Conservation (phyloP, 108 stramenopile genomes). For the Craspedostauros australis region DNA sequence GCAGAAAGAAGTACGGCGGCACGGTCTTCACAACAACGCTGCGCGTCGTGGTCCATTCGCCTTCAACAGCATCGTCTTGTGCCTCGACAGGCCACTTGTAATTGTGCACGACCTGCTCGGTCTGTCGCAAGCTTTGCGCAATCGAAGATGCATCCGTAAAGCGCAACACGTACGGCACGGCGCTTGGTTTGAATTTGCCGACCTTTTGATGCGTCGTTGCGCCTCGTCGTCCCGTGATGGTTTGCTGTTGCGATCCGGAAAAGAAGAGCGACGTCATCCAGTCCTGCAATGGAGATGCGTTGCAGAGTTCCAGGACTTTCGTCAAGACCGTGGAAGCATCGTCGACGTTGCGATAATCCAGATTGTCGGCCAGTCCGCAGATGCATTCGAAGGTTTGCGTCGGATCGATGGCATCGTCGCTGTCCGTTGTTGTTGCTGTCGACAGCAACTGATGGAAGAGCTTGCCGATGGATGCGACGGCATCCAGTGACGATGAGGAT, state of each 20-base stretch:
- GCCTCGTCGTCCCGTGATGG: neutral
- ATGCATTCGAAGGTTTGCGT: neutral
- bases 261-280: slow-evolving; percentile 5
- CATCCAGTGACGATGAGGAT: no score
- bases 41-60: slow-evolving; percentile 17
- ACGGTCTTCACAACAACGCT: slow-evolving; percentile 9
- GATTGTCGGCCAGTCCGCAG: neutral
- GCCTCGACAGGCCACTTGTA: neutral
- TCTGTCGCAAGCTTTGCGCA: neutral
- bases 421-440: neutral
- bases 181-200: slow-evolving; percentile 8
- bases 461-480: no score
- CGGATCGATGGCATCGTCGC: neutral
- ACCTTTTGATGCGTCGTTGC: neutral
- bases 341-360: slow-evolving; percentile 24
- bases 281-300: neutral
- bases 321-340: slow-evolving; percentile 32
- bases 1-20: slow-evolving; percentile 22
- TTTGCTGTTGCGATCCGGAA: slow-evolving; percentile 11
- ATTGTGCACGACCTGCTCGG: neutral
- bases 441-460: no score
- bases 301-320: slow-evolving; percentile 9
- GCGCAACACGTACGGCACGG: slow-evolving; percentile 10
- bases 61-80: neutral
- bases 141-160: neutral